These are phyloP conservation scores for Dictyostelium intermedium DNA, from an alignment of 78 protist species.

Conservation along the genomic window DNA sequence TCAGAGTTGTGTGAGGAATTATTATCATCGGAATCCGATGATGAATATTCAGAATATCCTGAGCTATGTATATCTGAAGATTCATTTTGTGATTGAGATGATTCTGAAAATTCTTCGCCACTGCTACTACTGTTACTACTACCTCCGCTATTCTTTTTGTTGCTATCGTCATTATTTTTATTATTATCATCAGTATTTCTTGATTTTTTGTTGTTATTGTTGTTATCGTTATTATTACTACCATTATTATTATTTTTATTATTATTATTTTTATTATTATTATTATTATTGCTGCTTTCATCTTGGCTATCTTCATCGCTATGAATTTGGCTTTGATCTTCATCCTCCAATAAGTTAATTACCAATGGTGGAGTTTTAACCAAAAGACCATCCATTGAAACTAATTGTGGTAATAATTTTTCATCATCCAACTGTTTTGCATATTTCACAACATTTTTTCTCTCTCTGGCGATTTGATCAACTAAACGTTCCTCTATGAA, in stretches of 20 bases:
- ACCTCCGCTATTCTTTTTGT: background rate
- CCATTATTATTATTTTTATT: no score
- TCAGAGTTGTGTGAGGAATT: background rate
- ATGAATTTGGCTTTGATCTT: background rate
- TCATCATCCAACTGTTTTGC: background rate
- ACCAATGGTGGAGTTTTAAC: constrained; percentile 11
- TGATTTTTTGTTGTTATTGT: background rate
- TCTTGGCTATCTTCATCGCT: background rate
- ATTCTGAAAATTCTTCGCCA: constrained; percentile 36
- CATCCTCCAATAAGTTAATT: background rate
- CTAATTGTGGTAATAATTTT: background rate
- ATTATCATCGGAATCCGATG: constrained; percentile 26
- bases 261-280: no score
- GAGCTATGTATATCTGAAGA: constrained; percentile 46
- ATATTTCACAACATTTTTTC: constrained; percentile 19
- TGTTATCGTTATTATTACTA: background rate
- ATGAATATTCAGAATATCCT: constrained; percentile 16
- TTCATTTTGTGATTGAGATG: constrained; percentile 17
- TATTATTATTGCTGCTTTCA: background rate
- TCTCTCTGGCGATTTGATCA: constrained; percentile 52
- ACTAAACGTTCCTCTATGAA: constrained; percentile 62
- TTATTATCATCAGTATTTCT: background rate
- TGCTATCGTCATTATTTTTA: background rate
- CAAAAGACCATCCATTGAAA: background rate
- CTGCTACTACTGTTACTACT: background rate